Conservation (phyloP, 1,284 basidiomycete genomes). For the Rhizopogon parksii region DNA sequence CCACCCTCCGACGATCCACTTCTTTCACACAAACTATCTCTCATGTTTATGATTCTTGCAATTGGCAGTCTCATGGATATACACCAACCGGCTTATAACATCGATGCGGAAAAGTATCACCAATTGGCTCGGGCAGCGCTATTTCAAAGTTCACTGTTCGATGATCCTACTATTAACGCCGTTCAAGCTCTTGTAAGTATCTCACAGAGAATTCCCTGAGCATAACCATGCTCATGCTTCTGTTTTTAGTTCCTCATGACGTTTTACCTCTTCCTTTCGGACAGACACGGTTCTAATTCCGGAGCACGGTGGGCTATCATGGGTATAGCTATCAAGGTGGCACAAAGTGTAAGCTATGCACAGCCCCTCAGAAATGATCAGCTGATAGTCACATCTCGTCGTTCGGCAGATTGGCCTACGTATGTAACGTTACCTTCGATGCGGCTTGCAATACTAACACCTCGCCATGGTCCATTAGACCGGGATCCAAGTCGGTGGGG, state of each 20-base stretch:
- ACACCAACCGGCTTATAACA: conserved; percentile 54
- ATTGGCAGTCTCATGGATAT: conserved; percentile 69
- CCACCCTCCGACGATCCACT: conserved; percentile 50
- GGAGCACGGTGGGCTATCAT: conserved; percentile 74
- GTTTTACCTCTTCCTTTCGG: conserved; percentile 67
- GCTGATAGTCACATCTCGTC: conserved; percentile 1
- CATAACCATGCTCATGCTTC: conserved; percentile 11
- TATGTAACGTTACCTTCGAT: conserved; percentile 34
- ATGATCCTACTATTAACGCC: conserved; percentile 65
- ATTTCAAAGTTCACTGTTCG: conserved; percentile 65
- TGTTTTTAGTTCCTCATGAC: conserved; percentile 62
- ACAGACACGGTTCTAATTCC: conserved; percentile 64
- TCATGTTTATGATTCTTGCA: conserved; percentile 71
- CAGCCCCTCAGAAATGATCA: conserved; percentile 4
- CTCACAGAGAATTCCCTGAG: conserved; percentile 6
- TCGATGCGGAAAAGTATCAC: conserved; percentile 75
- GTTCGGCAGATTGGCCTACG: conserved; percentile 61
- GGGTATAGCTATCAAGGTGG: conserved; percentile 71
- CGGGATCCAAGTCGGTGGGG: conserved; percentile 67
- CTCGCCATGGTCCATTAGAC: conserved; percentile 36
- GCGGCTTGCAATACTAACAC: conserved; percentile 12
- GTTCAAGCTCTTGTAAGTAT: conserved; percentile 61
- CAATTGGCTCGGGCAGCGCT: conserved; percentile 66
- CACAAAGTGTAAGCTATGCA: conserved; percentile 58
- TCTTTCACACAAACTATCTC: conserved; percentile 57